Evolutionary conservation across 352 stramenopile species (phyloP).

Genomic region (Globisporangium carolinianum): DNA sequence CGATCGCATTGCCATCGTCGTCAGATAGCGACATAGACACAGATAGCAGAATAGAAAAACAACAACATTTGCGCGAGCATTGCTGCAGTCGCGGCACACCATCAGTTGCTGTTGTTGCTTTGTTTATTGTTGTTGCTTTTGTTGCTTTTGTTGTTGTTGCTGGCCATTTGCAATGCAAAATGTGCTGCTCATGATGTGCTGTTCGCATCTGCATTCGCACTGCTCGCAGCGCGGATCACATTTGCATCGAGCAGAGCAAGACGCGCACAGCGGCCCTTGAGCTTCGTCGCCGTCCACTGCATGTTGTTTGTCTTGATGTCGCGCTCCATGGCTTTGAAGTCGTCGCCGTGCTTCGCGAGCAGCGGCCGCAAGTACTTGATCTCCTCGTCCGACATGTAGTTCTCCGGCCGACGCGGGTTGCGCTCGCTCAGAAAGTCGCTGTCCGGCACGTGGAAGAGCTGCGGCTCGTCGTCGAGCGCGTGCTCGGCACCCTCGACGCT

Average conservation of each 20-base stretch:
- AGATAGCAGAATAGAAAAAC: too few relatives aligned
- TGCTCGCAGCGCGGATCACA: constrained; percentile 34
- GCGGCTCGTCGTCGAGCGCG: constrained; percentile 50
- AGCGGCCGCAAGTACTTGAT: constrained; percentile 68
- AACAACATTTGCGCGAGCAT: too few relatives aligned
- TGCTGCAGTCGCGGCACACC: not conserved
- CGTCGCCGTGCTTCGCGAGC: constrained; percentile 60
- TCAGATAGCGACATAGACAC: too few relatives aligned
- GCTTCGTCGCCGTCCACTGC: constrained; percentile 76
- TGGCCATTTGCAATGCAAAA: not conserved
- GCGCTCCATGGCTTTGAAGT: constrained; percentile 72
- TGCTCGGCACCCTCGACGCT: constrained; percentile 39
- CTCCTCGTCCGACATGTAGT: constrained; percentile 78
- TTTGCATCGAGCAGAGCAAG: constrained; percentile 72
- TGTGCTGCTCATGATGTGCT: not conserved
- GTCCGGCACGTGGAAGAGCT: constrained; percentile 70
- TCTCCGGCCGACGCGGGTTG: constrained; percentile 57
- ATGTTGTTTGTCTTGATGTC: constrained; percentile 84
- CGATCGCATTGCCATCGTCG: too few relatives aligned
- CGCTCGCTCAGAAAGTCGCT: constrained; percentile 71
- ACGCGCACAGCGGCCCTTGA: constrained; percentile 63
- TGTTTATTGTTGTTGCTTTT: constrained; percentile 16
- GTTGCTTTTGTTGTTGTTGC: constrained; percentile 12
- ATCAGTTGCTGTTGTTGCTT: not conserved
- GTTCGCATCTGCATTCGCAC: not conserved